Base-by-base conservation (phyloP, 306 rosid species). In the Parietaria judaica region DNA sequence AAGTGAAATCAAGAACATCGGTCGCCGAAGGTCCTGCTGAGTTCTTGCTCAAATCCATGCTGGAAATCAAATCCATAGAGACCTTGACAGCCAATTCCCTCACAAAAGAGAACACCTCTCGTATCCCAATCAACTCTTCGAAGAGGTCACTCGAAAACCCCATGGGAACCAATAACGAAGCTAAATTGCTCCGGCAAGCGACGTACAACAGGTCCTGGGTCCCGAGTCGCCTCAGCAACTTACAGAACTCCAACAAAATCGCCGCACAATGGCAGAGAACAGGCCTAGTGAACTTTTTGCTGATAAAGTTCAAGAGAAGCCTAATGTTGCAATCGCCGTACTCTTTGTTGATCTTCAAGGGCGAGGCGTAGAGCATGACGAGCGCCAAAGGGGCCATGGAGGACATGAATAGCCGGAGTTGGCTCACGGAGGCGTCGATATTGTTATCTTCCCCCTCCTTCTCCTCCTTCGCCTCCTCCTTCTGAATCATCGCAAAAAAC, bases 181-280 rank as follows among this genome's bases (percentile, higher is more conserved):
- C 83, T 1, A 86, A 76, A 14, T 76, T 60, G 62, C 67, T 61
- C 15, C 97, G 78, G 62, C 92, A 84, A 16, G 58, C 52, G 6
- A 78, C 4, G 66, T 84, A 89, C 66, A 89, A 43, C 74, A 64
- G 63, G 12, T 86, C 92, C 53, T 84, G 76, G 54, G 16, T 16
- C 14, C 70, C 81, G 12, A 71, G 64, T 41, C 71, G 56, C 61
- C 83, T 80, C 58, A 90, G 86, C 74, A 79, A 66, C 50, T 68
- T 81, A 70, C 95, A 86, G 43, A 90, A 77, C 79, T 86, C 85
- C 54, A 86, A 70, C n/a, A 73, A 74, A 46, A 74, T 68, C 1
- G 65, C 72, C 14, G 75, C 75, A 11, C 85, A 80, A 63, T 54
- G 64, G 71, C 46, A 38, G 57, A 74, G 76, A 49, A 64, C 67